A percentile compares a stretch with the other conserved stretches of the same genome.
These are phyloP conservation scores for Zarea fungicola DNA, from an alignment of 2,329 filamentous ascomycete species.

Conservation along the genomic window DNA sequence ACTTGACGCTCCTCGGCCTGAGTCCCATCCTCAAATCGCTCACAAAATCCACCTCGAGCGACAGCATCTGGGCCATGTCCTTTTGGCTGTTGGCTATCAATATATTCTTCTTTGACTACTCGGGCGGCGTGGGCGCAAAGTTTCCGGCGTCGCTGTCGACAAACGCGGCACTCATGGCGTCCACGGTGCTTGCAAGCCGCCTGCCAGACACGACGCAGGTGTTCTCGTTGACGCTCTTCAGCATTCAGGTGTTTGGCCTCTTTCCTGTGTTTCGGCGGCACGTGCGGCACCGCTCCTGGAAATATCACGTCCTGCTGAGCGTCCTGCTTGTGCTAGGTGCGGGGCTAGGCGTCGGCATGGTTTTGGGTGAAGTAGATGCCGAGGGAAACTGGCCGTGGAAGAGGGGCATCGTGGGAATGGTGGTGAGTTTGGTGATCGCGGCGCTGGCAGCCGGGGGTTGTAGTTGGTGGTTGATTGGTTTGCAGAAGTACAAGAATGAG, in stretches of 20 bases:
- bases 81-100: slow-evolving; percentile 92
- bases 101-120: slow-evolving; percentile 97
- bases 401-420: slow-evolving; percentile 61
- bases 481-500: slow-evolving; percentile 99
- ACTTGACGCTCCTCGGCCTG: slow-evolving; percentile 83
- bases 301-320: slow-evolving; percentile 73
- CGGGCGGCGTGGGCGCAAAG: slow-evolving; percentile 58
- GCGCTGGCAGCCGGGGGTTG: slow-evolving; percentile 83
- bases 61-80: slow-evolving; percentile 97
- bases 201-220: slow-evolving; percentile 89
- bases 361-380: slow-evolving; percentile 41
- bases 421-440: slow-evolving; percentile 69
- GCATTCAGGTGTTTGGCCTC: slow-evolving; percentile 92
- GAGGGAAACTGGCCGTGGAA: slow-evolving; percentile 45
- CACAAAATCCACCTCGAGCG: slow-evolving; percentile 85
- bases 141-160: slow-evolving; percentile 77
- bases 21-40: slow-evolving; percentile 95
- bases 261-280: slow-evolving; percentile 97
- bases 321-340: slow-evolving; percentile 71
- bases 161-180: slow-evolving; percentile 94
- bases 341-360: slow-evolving; percentile 68
- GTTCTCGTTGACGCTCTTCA: slow-evolving; percentile 91
- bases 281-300: slow-evolving; percentile 74
- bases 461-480: slow-evolving; percentile 94
- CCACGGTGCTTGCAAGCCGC: slow-evolving; percentile 85